These are phyloP conservation scores for Penicillium ochrochloron DNA, from an alignment of 495 filamentous ascomycete genomes.

Conservation along the genomic window DNA sequence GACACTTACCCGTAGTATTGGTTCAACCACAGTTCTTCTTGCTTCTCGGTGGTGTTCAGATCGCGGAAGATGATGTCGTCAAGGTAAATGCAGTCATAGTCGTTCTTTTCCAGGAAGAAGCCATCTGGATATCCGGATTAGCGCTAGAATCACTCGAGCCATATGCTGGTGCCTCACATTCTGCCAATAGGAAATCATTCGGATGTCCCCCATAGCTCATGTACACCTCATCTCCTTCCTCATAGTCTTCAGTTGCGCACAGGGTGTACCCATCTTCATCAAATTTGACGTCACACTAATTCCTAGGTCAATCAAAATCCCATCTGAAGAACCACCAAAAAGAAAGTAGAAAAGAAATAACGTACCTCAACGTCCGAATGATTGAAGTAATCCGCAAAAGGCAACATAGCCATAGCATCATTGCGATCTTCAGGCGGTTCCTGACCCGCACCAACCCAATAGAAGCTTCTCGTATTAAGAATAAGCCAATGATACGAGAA, in stretches of 20 bases:
- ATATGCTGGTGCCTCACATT: conserved; percentile 55
- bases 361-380: conserved; percentile 61
- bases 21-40: conserved; percentile 54
- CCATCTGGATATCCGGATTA: conserved; percentile 56
- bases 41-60: conserved; percentile 46
- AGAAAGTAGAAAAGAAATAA: conserved; percentile 13
- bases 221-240: conserved; percentile 71
- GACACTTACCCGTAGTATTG: conserved; percentile 65
- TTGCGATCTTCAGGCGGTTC: conserved; percentile 59
- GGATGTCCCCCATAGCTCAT: conserved; percentile 81
- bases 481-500: conserved; percentile 79
- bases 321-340: neutral
- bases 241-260: conserved; percentile 56
- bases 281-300: conserved; percentile 66
- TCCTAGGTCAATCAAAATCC: neutral
- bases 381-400: conserved; percentile 89
- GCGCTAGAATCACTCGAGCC: neutral
- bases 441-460: conserved; percentile 59
- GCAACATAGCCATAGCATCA: conserved; percentile 79
- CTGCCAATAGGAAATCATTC: conserved; percentile 79
- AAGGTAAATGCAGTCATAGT: conserved; percentile 68
- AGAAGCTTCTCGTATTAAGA: conserved; percentile 85
- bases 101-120: conserved; percentile 71
- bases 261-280: conserved; percentile 65
- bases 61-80: conserved; percentile 67